These are phyloP conservation scores for Haberlea rhodopensis DNA, from an alignment of 257 asterid genomes.

Conservation along the genomic window DNA sequence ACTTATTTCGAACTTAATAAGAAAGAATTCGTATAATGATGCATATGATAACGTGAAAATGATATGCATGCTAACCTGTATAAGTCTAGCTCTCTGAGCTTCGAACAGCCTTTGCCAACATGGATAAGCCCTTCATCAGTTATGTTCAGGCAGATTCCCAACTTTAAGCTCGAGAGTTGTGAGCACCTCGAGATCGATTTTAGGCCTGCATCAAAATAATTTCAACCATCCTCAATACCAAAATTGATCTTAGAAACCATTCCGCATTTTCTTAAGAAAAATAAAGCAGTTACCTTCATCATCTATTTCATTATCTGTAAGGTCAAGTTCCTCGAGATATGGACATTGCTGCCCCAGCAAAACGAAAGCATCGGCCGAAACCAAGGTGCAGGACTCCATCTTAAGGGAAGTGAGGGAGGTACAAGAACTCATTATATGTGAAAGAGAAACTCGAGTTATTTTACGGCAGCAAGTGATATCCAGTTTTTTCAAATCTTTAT, in stretches of 20 bases:
- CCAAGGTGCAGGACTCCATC: constrained; percentile 80
- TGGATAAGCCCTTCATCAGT: constrained; percentile 67
- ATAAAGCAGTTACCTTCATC: constrained; percentile 62
- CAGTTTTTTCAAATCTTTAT: constrained; percentile 58
- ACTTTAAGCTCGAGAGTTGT: constrained; percentile 57
- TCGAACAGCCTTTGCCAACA: constrained; percentile 61
- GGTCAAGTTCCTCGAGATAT: constrained; percentile 79
- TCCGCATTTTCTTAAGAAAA: constrained; percentile 1
- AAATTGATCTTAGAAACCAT: constrained; percentile 2
- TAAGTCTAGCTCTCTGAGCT: constrained; percentile 76
- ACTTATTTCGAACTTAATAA: background rate
- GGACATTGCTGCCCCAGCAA: constrained; percentile 74
- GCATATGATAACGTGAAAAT: background rate
- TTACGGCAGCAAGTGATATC: constrained; percentile 89
- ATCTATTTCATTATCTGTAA: constrained; percentile 78
- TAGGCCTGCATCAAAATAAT: constrained; percentile 46
- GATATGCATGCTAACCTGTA: constrained; percentile 49
- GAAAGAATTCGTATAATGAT: background rate
- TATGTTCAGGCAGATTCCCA: constrained; percentile 72
- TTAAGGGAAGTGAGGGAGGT: constrained; percentile 64
- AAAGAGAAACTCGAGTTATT: constrained; percentile 61
- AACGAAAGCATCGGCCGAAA: constrained; percentile 57
- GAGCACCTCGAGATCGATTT: constrained; percentile 69
- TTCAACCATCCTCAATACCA: constrained; percentile 2
- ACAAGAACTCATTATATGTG: constrained; percentile 66